Conservation (phyloP, 345 rosid species). For the Salix exigua region DNA sequence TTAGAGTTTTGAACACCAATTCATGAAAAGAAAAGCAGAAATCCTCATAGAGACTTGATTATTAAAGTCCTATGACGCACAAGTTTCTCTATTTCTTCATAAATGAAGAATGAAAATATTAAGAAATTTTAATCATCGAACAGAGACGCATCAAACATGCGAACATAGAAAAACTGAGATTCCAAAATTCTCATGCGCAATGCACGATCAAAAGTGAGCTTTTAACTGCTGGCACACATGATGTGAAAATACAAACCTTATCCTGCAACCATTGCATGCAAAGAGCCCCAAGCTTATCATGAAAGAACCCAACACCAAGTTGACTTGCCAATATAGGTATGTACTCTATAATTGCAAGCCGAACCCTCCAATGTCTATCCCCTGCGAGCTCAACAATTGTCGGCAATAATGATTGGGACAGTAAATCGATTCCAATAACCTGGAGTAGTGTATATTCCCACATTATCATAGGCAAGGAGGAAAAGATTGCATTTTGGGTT, state of each 20-base stretch:
- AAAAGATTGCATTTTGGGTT: not conserved
- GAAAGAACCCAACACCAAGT: constrained; percentile 89
- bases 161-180: not conserved
- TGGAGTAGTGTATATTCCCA: constrained; percentile 26
- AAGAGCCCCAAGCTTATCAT: constrained; percentile 88
- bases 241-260: constrained; percentile 50
- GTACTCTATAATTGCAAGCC: constrained; percentile 93
- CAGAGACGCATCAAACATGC: not conserved
- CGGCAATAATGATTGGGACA: constrained; percentile 86
- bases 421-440: constrained; percentile 96
- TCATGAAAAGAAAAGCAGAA: not conserved
- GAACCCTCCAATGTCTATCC: constrained; percentile 97
- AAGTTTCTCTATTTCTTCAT: not conserved
- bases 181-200: not conserved
- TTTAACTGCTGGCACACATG: not conserved
- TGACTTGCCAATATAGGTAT: constrained; percentile 94
- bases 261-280: constrained; percentile 99
- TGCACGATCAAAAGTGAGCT: not conserved
- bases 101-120: not conserved
- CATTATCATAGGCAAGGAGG: not conserved
- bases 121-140: not conserved
- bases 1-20: not conserved
- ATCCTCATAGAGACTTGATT: not conserved
- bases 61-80: not conserved
- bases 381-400: constrained; percentile 98